These are phyloP conservation scores for Dioscorea zingiberensis DNA, from an alignment of 106 monocot genomes.

Conservation along the genomic window DNA sequence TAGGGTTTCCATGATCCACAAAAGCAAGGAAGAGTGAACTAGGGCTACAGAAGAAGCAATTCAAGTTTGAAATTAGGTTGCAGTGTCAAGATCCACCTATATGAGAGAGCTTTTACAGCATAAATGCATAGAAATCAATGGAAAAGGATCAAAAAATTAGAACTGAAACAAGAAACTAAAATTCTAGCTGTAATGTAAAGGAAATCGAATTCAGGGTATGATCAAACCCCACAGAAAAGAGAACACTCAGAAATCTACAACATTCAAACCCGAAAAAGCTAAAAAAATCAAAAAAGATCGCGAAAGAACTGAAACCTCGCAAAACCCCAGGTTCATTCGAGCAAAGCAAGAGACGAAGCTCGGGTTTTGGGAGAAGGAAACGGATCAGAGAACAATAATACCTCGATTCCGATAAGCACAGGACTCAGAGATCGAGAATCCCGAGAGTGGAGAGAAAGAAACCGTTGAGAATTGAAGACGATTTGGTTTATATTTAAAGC, in stretches of 20 bases:
- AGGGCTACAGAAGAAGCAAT: not conserved
- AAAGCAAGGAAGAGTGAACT: not conserved
- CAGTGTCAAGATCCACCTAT: not conserved
- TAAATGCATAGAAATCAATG: not conserved
- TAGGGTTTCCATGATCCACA: conserved; percentile 9
- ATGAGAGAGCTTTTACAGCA: not conserved
- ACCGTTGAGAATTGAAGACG: too few relatives aligned
- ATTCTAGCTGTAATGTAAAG: not conserved
- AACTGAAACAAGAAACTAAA: not conserved
- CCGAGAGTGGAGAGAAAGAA: too few relatives aligned
- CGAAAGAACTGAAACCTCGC: too few relatives aligned
- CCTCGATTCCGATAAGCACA: too few relatives aligned
- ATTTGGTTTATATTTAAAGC: too few relatives aligned
- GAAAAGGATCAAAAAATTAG: not conserved
- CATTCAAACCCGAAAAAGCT: not conserved
- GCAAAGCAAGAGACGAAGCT: too few relatives aligned
- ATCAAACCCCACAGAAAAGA: not conserved
- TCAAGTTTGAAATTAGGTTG: not conserved
- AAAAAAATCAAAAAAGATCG: too few relatives aligned
- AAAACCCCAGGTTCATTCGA: too few relatives aligned
- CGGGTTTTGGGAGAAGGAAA: too few relatives aligned
- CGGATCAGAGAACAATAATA: too few relatives aligned
- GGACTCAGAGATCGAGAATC: too few relatives aligned
- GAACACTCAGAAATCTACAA: not conserved
- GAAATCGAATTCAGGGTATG: not conserved